Base-by-base conservation (phyloP, 2,329 filamentous ascomycete species). In the Aciculosporium take region DNA sequence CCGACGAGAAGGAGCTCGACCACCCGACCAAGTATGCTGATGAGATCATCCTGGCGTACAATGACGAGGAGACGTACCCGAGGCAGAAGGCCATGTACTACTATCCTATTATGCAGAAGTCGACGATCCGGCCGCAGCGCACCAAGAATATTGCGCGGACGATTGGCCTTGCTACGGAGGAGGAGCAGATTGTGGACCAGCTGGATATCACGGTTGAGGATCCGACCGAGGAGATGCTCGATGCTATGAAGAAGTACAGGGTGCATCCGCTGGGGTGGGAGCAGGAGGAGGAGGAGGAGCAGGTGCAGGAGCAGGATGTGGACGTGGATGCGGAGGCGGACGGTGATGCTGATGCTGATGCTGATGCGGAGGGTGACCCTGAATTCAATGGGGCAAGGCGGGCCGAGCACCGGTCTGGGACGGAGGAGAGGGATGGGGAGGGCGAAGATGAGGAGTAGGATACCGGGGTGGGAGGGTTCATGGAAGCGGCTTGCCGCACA, bases 41-140 rank as follows among this genome's bases (percentile, higher is more conserved):
- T 46, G 76, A 82, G 57, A 63, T 81, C 27, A 67, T 79, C 43
- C 59, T 82, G 23, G 67, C 73, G 3, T 69, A 71, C 52, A 68
- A 74, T 49, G 69, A 76, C 46, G 70, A 72, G 46, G 68, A 59
- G 20, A 52, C 60, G 37, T 65, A 69, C 46, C 67, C 67, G 39
- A 58, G 62, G 42, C 67, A 74, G 48, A 74, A 73, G 55, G 77
- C 69, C 6, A 73, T 71, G 10, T 81, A 78, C 57, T 82, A 81
- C 59, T 82, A 81, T 51, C 79, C 79, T 4, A 68, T 82, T 47
- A 72, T 81, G 60, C 76, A 81, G 57, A 72, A 74, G 41, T 74
- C 69, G 36, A 67, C 68, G 18, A 74, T 82, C 51, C 67, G 75
- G 34, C 75, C 74, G 24, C 76, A 79, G 58, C 69, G 77, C 44